Evolutionary conservation across 495 filamentous ascomycete species (phyloP).

Genomic region (Penicillium lagena): DNA sequence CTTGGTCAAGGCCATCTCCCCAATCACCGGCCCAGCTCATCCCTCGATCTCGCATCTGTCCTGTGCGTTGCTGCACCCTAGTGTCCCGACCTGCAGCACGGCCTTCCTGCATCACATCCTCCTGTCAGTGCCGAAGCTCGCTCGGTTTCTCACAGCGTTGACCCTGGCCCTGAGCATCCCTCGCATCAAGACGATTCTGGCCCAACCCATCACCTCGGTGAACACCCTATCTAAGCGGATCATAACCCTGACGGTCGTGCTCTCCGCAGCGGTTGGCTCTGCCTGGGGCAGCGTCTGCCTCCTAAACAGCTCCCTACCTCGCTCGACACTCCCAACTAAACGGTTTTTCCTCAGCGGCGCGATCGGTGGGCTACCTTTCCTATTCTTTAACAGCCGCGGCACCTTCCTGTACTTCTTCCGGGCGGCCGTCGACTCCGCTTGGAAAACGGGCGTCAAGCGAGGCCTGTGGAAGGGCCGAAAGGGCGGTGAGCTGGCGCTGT

Average conservation of each 20-base stretch:
- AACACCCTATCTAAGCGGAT: slow-evolving; percentile 54
- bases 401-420: slow-evolving; percentile 66
- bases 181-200: slow-evolving; percentile 55
- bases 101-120: slow-evolving; percentile 82
- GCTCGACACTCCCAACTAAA: slow-evolving; percentile 66
- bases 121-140: slow-evolving; percentile 69
- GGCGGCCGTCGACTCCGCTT: slow-evolving; percentile 68
- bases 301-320: slow-evolving; percentile 71
- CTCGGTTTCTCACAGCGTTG: slow-evolving; percentile 65
- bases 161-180: slow-evolving; percentile 65
- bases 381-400: slow-evolving; percentile 61
- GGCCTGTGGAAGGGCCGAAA: slow-evolving; percentile 74
- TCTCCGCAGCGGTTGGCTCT: slow-evolving; percentile 72
- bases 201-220: slow-evolving; percentile 58
- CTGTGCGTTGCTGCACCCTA: slow-evolving; percentile 88
- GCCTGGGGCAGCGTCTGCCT: slow-evolving; percentile 85
- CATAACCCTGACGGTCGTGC: slow-evolving; percentile 63
- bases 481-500: slow-evolving; percentile 76
- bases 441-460: slow-evolving; percentile 86
- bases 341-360: slow-evolving; percentile 86
- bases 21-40: slow-evolving; percentile 77
- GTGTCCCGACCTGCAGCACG: slow-evolving; percentile 75
- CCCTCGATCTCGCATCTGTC: slow-evolving; percentile 75
- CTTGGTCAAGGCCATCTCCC: slow-evolving; percentile 59
- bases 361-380: slow-evolving; percentile 71